phyloP scores from a whole-genome alignment of 345 rosid genomes.

The Mangifera indica region DNA sequence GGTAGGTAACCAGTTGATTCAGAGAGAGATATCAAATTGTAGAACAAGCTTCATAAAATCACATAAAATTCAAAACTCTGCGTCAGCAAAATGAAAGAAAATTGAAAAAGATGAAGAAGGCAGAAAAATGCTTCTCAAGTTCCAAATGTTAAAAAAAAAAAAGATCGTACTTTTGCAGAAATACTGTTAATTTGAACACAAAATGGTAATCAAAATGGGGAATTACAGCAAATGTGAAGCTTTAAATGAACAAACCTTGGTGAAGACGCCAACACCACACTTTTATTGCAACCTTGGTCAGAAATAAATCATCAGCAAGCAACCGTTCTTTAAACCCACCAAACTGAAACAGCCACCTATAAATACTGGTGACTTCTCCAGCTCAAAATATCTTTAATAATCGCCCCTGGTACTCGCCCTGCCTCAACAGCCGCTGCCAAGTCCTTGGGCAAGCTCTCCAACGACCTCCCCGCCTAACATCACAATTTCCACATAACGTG shows the following conservation, averaged over 20 bases:
- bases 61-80: background rate
- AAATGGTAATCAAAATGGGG: too few relatives aligned
- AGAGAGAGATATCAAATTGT: background rate
- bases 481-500: background rate
- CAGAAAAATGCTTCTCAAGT: background rate
- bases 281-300: conserved; percentile 67
- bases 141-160: too few relatives aligned
- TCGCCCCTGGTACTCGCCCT: conserved; percentile 53
- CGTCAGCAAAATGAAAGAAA: too few relatives aligned
- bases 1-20: background rate
- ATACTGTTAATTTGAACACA: too few relatives aligned
- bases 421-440: conserved; percentile 51
- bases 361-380: conserved; percentile 49
- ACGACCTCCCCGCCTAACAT: conserved; percentile 46
- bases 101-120: too few relatives aligned
- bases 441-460: conserved; percentile 62
- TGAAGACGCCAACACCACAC: conserved; percentile 75
- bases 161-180: too few relatives aligned
- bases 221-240: background rate
- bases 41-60: background rate
- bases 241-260: conserved; percentile 42
- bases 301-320: conserved; percentile 70
- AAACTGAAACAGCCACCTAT: conserved; percentile 59
- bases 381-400: conserved; percentile 50
- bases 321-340: conserved; percentile 69